Conservation (phyloP, 2,329 filamentous ascomycete genomes). For the Cordyceps fumosorosea region DNA sequence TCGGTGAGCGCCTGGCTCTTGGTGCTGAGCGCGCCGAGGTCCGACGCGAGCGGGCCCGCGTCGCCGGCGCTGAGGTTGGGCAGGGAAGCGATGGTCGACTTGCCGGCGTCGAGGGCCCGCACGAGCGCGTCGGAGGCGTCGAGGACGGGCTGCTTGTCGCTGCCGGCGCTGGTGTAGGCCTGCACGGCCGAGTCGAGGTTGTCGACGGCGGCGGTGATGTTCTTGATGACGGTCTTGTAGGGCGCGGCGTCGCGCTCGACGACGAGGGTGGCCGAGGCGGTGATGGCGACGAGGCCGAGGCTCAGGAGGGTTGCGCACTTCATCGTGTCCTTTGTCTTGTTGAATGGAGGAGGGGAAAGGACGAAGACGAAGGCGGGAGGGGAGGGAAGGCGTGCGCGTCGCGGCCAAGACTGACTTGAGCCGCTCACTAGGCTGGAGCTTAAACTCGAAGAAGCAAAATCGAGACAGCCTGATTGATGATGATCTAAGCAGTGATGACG, state of each 20-base stretch:
- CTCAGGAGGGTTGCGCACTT: not conserved
- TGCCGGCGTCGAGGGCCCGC: conserved; percentile 9
- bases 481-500: not conserved
- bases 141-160: conserved; percentile 9
- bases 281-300: conserved; percentile 1
- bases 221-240: conserved; percentile 7
- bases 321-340: not conserved
- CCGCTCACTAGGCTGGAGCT: not conserved
- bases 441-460: not conserved
- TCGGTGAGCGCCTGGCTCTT: conserved; percentile 7
- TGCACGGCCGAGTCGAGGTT: conserved; percentile 8
- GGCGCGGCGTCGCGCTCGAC: conserved; percentile 8
- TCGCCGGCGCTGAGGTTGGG: not conserved
- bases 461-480: not conserved
- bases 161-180: not conserved
- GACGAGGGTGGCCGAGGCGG: conserved; percentile 2
- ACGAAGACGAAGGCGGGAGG: too few relatives aligned
- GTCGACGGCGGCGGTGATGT: conserved; percentile 8
- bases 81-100: conserved; percentile 6
- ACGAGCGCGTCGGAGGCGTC: conserved; percentile 10
- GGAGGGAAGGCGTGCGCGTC: not conserved
- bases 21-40: conserved; percentile 4
- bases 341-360: not conserved
- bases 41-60: not conserved
- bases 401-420: too few relatives aligned